Evolutionary conservation across 129 eudicot species (phyloP), one percentile per base, ranked within the genome.

Genomic region (Tagetes erecta): DNA sequence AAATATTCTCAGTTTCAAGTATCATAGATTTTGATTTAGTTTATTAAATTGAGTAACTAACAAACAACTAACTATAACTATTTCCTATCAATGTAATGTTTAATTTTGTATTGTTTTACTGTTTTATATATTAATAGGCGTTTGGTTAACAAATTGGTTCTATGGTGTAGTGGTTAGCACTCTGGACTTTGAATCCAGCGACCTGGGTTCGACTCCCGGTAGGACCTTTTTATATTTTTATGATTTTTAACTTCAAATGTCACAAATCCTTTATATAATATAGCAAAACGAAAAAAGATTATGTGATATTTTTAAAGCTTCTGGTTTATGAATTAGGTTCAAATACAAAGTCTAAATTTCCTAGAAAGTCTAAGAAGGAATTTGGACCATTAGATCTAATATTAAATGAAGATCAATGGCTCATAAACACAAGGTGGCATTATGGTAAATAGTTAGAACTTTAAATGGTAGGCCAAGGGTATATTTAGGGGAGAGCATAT

Each of bases 141-240:
- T 0, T 0, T 1, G 0, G 0, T 0, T 8, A 9, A 6, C 11
- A 47, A 31, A 7, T 0, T 4, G 91, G 97, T 91, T 88, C 97
- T 68, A 88, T 88, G 97, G 97, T 91, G 97, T 91, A 91, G 97
- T 91, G 97, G 92, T 91, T 88, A 88, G 97, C 96, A 91, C 96
- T 92, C 92, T 87, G 95, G 95, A 92, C 98, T 92, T 92, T 89
- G 98, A 92, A 92, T 92, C 98, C 98, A 89, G 96, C 98, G 98
- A 93, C 98, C 98, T 92, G 96, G 96, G 96, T 92, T 89, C 96
- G 96, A 92, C 85, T 90, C 98, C 96, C 96, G 96, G 95, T 87
- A 76, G 96, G 92, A 93, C 96, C 96, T 93, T 13, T 38, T 33
- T 31, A 3, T 33, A 0, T 14, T 3, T 14, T n/a, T 14, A n/a